Evolutionary conservation across 2,329 filamentous ascomycete species (phyloP), one percentile per base, ranked within the genome.

Genomic region (Microdochium paspali): DNA sequence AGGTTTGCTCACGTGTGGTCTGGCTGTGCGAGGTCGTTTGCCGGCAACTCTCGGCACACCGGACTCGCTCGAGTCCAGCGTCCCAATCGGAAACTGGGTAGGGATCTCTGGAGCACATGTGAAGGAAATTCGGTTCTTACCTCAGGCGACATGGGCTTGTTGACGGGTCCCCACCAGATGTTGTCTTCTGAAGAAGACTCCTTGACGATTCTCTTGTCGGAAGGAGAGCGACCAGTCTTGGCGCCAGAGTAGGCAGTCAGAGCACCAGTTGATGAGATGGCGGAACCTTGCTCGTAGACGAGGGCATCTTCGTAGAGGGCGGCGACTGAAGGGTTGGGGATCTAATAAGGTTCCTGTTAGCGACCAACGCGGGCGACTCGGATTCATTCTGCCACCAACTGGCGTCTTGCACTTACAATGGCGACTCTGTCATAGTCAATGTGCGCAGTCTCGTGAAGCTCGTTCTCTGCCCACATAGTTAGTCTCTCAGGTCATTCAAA

Each of bases 351-450:
- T 18, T 46, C 46, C 53, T 64, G 49, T 64, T 47, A 40, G 48
- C 44, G 26, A 24, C 24, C 26, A 12, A 44, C 13, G 49, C 47
- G 46, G 31, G 43, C 7, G 44, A 31, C 50, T 46, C 39, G 28
- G 30, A 32, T 24, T 24, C 24, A 25, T 31, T 24, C 46, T 20
- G 23, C 24, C 12, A n/a, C n/a, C n/a, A n/a, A n/a, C n/a, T n/a
- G n/a, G n/a, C n/a, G n/a, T 39, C 28, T 40, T 35, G 15, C 49
- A 66, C 87, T 68, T 79, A 95, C 90, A 77, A 98, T 98, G 54
- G 93, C 88, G 63, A 98, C 93, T 65, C 90, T 87, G 72, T 97
- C 87, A 68, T 97, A 98, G 79, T 98, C 93, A 65, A 98, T 98
- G 79, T 98, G 91, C 58, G 93, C 93, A 65, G 85, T 90, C 71